Evolutionary conservation across 192 early-diverging fungal genomes (phyloP).

Genomic region (Entomortierella chlamydospora): DNA sequence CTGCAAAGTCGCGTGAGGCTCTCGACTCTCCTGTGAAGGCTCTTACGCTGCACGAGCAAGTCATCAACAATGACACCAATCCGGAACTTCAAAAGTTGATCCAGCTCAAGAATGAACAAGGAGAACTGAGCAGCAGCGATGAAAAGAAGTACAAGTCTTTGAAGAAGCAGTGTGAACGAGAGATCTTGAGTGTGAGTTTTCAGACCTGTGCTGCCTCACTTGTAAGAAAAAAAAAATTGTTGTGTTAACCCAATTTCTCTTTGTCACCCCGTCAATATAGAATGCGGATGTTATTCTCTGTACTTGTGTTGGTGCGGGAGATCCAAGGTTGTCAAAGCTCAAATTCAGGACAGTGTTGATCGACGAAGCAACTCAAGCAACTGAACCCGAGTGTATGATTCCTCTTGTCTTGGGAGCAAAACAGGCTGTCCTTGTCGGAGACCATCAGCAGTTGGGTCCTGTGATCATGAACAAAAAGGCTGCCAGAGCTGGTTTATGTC

Average conservation of each 20-base stretch:
- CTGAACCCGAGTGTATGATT: conserved; percentile 98
- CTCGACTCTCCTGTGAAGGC: conserved; percentile 95
- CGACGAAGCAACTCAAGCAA: conserved; percentile 98
- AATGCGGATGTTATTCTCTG: conserved; percentile 98
- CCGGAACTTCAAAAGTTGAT: conserved; percentile 94
- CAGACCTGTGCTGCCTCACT: too few relatives aligned
- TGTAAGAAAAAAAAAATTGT: too few relatives aligned
- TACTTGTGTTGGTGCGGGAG: conserved; percentile 97
- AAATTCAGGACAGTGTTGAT: conserved; percentile 95
- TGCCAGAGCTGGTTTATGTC: conserved; percentile 91
- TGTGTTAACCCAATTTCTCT: not conserved
- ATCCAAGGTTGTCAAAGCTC: conserved; percentile 89
- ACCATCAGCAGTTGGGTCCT: conserved; percentile 98
- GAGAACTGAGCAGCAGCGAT: conserved; percentile 91
- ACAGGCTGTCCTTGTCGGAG: conserved; percentile 97
- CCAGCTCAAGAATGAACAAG: conserved; percentile 86
- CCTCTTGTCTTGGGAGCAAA: conserved; percentile 96
- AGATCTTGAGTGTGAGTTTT: conserved; percentile 83
- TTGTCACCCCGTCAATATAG: conserved; percentile 20
- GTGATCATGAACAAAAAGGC: conserved; percentile 98
- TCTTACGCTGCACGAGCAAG: conserved; percentile 97
- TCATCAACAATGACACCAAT: conserved; percentile 93
- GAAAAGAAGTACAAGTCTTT: conserved; percentile 88
- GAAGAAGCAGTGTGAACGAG: conserved; percentile 88
- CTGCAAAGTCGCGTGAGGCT: conserved; percentile 93